Base-by-base conservation (phyloP, 768 basidiomycete genomes). In the Pluteus cervinus region DNA sequence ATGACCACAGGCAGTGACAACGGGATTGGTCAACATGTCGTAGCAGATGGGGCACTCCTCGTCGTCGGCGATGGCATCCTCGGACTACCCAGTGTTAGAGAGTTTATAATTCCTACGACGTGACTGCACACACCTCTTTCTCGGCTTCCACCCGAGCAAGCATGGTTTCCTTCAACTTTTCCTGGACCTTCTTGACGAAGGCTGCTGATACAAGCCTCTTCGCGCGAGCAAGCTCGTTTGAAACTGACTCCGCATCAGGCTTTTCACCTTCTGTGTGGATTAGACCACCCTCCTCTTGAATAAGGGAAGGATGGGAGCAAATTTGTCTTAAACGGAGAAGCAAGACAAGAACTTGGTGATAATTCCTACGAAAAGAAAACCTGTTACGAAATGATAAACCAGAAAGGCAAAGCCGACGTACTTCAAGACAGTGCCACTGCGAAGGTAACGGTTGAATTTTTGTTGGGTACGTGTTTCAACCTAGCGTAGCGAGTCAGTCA, bases 41-140 rank as follows among this genome's bases (percentile, higher is more conserved):
- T 71, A 73, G 52, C 84, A 86, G 38, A 87, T 73, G 0, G 79
- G 69, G 46, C 85, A 87, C 39, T 80, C 76, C 29, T 78, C 75
- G 7, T 68, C 64, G 16, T 75, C 70, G 2, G 65, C 62, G 10
- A 64, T 63, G 6, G 69, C 68, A 44, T 74, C 64, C 1, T 46
- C 45, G 12, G 71, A 72, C 75, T 80, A 43, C 5, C 29, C 15
- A 33, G 8, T 28, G 23, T 25, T 12, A 25, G 12, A 37, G 24
- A 14, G 25, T 32, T 21, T 15, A 12, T 29, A 17, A 3, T 16
- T 7, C 28, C 22, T 41, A 34, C 25, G 16, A 12, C 20, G 18
- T 15, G 7, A 38, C 12, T 18, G 14, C 11, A 52, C 58, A 21
- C 22, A 75, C 76, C 55, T 70, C 55, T 52, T 71, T 70, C 58